A percentile compares a stretch with the other conserved stretches of the same genome.
Conservation (phyloP, 495 filamentous ascomycete genomes). For the Hypomontagnella submonticulosa region DNA sequence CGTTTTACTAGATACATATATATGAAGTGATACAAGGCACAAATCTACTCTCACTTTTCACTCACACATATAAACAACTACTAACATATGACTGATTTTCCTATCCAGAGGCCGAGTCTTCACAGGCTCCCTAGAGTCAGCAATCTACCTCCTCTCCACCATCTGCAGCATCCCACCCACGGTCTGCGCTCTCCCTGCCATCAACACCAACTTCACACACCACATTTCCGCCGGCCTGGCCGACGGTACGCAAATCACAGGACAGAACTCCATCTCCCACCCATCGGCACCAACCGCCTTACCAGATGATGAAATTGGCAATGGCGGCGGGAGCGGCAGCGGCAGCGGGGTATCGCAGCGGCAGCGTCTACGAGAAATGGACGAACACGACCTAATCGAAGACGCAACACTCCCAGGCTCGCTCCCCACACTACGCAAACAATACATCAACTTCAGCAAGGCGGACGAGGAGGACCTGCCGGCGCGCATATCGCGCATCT, state of each 20-base stretch:
- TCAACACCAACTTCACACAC: conserved; percentile 92
- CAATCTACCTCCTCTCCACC: conserved; percentile 81
- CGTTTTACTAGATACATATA: not conserved
- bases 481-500: conserved; percentile 81
- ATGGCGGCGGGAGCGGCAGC: conserved; percentile 13
- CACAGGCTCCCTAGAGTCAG: conserved; percentile 81
- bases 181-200: conserved; percentile 84
- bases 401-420: conserved; percentile 91
- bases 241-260: conserved; percentile 82
- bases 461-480: conserved; percentile 70
- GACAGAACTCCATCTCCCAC: conserved; percentile 93
- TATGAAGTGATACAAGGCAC: not conserved
- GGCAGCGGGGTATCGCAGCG: conserved; percentile 51
- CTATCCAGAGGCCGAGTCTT: conserved; percentile 73
- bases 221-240: conserved; percentile 87
- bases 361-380: conserved; percentile 46
- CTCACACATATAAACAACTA: no score
- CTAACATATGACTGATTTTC: no score
- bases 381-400: conserved; percentile 69
- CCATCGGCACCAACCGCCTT: conserved; percentile 69
- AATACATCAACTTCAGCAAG: conserved; percentile 84
- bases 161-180: conserved; percentile 82
- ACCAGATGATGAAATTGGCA: conserved; percentile 47
- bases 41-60: not conserved
- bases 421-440: conserved; percentile 79